phyloP scores from a whole-genome alignment of 805 yeast genomes.

The Clavispora phyllophila region DNA sequence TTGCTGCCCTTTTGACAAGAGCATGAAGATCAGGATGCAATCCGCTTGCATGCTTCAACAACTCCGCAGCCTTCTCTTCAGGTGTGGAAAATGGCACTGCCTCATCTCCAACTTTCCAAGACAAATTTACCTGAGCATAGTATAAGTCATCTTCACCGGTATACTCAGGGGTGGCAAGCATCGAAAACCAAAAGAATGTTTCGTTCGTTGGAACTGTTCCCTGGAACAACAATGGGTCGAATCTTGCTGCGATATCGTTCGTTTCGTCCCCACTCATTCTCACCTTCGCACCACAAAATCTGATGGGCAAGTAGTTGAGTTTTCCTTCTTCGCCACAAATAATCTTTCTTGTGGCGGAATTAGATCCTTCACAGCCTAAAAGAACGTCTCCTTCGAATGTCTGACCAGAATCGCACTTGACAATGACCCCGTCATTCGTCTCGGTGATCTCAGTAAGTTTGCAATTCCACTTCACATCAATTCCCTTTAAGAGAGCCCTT shows the following conservation, averaged over 20 bases:
- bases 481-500: conserved; percentile 16
- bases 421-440: conserved; percentile 5
- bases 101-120: conserved; percentile 10
- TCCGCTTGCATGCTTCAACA: conserved; percentile 12
- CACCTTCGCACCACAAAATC: conserved; percentile 23
- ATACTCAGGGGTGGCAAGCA: conserved; percentile 18
- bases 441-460: conserved; percentile 11
- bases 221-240: conserved; percentile 25
- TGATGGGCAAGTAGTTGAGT: conserved; percentile 20
- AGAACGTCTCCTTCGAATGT: conserved; percentile 16
- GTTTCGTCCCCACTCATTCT: conserved; percentile 17
- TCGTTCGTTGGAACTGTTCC: conserved; percentile 22
- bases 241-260: conserved; percentile 11
- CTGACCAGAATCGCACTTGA: conserved; percentile 12
- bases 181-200: conserved; percentile 25
- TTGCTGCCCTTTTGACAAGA: conserved; percentile 13
- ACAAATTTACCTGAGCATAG: conserved; percentile 17
- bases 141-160: conserved; percentile 10
- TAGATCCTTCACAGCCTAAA: conserved; percentile 23
- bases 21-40: conserved; percentile 9
- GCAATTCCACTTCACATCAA: conserved; percentile 25
- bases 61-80: conserved; percentile 14
- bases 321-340: conserved; percentile 15
- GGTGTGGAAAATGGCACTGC: conserved; percentile 13
- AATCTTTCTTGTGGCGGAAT: conserved; percentile 18